These are phyloP conservation scores for Herpetomonas samuelpessoai DNA, from an alignment of 208 protist genomes.

Conservation along the genomic window DNA sequence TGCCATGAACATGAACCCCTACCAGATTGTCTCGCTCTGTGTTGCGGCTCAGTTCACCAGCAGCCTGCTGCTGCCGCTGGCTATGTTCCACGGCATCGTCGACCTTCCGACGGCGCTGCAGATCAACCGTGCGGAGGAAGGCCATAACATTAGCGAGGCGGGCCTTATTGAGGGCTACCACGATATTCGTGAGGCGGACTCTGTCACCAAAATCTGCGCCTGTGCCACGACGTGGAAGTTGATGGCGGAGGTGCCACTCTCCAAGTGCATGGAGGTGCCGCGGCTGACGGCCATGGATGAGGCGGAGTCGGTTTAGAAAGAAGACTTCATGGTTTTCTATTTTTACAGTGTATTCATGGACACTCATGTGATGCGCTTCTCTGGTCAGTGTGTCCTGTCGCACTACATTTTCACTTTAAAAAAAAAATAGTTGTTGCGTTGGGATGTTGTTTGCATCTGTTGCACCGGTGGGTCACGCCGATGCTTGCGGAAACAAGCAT, in stretches of 20 bases:
- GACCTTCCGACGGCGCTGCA: conserved; percentile 69
- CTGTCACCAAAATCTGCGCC: conserved; percentile 84
- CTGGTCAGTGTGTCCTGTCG: too few relatives aligned
- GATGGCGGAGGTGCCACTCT: conserved; percentile 70
- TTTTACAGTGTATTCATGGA: background rate
- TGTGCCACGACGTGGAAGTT: conserved; percentile 76
- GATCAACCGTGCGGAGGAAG: conserved; percentile 87
- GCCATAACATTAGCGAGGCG: conserved; percentile 68
- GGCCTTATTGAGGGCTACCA: conserved; percentile 89
- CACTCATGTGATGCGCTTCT: background rate
- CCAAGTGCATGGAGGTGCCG: conserved; percentile 77
- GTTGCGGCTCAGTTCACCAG: conserved; percentile 92
- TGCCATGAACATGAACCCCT: conserved; percentile 86
- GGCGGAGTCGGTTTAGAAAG: conserved; percentile 24
- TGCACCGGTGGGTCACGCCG: too few relatives aligned
- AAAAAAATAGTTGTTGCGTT: too few relatives aligned
- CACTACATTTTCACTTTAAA: too few relatives aligned
- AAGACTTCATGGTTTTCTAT: background rate
- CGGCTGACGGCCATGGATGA: conserved; percentile 35
- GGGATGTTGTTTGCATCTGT: too few relatives aligned
- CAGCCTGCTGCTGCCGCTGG: conserved; percentile 86
- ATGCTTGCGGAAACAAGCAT: too few relatives aligned
- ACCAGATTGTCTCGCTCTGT: conserved; percentile 87
- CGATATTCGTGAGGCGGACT: conserved; percentile 89
- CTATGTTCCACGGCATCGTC: conserved; percentile 72